These are phyloP conservation scores for Amaranthus cruentus DNA, from an alignment of 148 eudicot species.

Conservation along the genomic window DNA sequence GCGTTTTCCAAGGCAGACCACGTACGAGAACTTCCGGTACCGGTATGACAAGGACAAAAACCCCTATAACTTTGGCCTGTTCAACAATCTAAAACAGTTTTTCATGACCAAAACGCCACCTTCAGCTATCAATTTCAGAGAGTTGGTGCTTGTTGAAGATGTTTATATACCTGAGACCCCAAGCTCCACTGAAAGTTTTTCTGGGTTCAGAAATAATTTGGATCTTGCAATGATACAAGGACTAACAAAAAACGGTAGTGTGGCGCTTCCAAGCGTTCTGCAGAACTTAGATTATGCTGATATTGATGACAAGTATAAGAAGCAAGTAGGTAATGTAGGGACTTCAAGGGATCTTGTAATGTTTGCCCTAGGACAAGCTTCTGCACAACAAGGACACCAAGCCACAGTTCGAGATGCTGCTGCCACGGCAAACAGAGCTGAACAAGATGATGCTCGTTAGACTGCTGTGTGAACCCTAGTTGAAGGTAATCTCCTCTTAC, in stretches of 20 bases:
- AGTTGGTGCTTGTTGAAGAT: slow-evolving; percentile 50
- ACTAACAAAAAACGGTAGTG: slow-evolving; percentile 25
- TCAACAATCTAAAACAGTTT: slow-evolving; percentile 31
- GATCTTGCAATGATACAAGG: slow-evolving; percentile 32
- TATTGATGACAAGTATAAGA: slow-evolving; percentile 29
- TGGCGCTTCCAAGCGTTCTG: slow-evolving; percentile 27
- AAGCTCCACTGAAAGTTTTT: slow-evolving; percentile 19
- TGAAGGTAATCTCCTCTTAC: slow-evolving; percentile 23
- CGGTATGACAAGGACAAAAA: slow-evolving; percentile 43
- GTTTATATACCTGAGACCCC: slow-evolving; percentile 23
- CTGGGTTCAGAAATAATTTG: slow-evolving; percentile 12
- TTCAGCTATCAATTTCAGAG: slow-evolving; percentile 39
- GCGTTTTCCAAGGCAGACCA: slow-evolving; percentile 33
- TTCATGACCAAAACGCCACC: slow-evolving; percentile 33
- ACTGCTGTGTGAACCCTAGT: neutral
- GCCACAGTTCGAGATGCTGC: slow-evolving; percentile 12
- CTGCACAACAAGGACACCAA: neutral
- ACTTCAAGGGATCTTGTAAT: slow-evolving; percentile 19
- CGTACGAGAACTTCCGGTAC: slow-evolving; percentile 57
- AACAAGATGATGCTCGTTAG: slow-evolving; percentile 19
- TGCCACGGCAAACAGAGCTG: slow-evolving; percentile 11
- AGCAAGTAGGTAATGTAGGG: slow-evolving; percentile 13
- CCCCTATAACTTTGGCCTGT: slow-evolving; percentile 38
- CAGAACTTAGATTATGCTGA: slow-evolving; percentile 33
- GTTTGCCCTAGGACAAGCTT: slow-evolving; percentile 16